Conservation (phyloP, 495 filamentous ascomycete species). For the Hypoxylon perforatum region DNA sequence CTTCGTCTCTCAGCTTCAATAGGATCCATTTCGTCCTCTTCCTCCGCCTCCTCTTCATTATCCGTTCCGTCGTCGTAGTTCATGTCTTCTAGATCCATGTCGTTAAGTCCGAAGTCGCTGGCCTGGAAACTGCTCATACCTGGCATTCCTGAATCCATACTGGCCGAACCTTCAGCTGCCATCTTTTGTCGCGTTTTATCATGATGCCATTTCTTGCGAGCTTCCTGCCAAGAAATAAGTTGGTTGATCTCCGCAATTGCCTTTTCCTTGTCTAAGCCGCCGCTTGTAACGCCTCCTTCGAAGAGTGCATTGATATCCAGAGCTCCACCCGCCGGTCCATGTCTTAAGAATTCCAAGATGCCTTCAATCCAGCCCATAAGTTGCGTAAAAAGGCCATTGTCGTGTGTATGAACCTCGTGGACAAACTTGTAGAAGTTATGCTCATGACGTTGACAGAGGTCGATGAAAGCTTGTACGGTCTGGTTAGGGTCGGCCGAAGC, state of each 20-base stretch:
- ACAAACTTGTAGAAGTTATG: conserved; percentile 99
- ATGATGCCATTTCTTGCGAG: conserved; percentile 94
- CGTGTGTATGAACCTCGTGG: conserved; percentile 97
- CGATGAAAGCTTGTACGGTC: conserved; percentile 98
- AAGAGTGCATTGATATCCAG: conserved; percentile 95
- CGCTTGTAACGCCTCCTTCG: conserved; percentile 75
- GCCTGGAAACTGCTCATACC: conserved; percentile 68
- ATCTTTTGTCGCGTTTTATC: conserved; percentile 99
- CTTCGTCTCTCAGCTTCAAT: conserved; percentile 86
- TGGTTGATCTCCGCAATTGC: conserved; percentile 84
- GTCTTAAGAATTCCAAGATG: conserved; percentile 92
- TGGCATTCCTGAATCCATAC: conserved; percentile 52
- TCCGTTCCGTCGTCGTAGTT: conserved; percentile 78
- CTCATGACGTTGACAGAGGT: conserved; percentile 94
- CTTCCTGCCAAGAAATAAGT: conserved; percentile 93
- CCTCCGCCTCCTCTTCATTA: conserved; percentile 76
- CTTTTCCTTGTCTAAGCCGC: conserved; percentile 72
- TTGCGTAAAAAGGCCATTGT: conserved; percentile 94
- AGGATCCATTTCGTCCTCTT: conserved; percentile 82
- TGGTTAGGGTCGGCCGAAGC: conserved; percentile 95
- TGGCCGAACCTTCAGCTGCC: conserved; percentile 79
- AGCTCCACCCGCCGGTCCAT: conserved; percentile 80
- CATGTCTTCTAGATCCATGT: conserved; percentile 87
- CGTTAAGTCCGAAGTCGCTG: conserved; percentile 89
- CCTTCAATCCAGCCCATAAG: conserved; percentile 97